Evolutionary conservation across 257 asterid species (phyloP).

Genomic region (Ballota nigra): DNA sequence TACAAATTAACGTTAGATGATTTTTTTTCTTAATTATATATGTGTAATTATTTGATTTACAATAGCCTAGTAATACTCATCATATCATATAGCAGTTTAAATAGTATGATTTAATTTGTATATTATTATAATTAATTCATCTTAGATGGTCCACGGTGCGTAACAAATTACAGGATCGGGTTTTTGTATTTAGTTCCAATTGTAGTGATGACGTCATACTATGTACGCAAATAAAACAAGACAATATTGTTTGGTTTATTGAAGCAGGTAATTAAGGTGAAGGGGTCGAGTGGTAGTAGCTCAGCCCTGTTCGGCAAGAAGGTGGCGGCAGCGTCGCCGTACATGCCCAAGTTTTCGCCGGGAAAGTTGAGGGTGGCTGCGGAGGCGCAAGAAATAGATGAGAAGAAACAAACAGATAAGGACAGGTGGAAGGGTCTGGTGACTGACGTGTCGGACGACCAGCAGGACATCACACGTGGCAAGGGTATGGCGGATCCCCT

Average conservation of each 20-base stretch:
- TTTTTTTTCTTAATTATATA: background rate
- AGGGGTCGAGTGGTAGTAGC: conserved; percentile 40
- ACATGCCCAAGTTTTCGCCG: conserved; percentile 28
- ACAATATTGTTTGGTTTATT: background rate
- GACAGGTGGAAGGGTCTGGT: conserved; percentile 74
- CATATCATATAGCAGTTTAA: no score
- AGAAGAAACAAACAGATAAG: conserved; percentile 33
- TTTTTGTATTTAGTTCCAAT: background rate
- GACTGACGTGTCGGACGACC: conserved; percentile 67
- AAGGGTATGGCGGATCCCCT: conserved; percentile 71
- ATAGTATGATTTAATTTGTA: no score
- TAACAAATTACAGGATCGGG: background rate
- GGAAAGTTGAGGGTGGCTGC: conserved; percentile 49
- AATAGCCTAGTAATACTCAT: no score
- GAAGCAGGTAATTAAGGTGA: conserved; percentile 53
- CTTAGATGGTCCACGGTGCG: no score
- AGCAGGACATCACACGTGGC: conserved; percentile 78
- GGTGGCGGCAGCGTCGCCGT: conserved; percentile 12
- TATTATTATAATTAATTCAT: no score
- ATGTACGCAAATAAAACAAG: background rate
- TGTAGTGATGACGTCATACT: background rate
- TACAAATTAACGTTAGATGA: background rate
- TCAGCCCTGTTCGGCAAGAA: conserved; percentile 63
- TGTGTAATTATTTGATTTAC: background rate
- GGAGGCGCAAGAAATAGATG: conserved; percentile 40